Conservation (phyloP, 2,329 filamentous ascomycete genomes). For the Ceratocystis alfenasii region DNA sequence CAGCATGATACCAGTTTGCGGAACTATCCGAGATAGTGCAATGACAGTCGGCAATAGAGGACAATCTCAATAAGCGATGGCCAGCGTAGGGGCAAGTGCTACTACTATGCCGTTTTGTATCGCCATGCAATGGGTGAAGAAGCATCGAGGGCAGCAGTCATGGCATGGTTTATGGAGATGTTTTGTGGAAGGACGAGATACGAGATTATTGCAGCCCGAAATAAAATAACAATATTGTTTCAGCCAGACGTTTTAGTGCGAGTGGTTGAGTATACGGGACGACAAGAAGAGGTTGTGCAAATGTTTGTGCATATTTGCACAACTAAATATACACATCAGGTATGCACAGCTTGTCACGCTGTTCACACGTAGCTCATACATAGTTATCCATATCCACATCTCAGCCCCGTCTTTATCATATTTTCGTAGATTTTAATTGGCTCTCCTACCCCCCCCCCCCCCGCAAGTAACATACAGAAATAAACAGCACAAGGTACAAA, state of each 20-base stretch:
- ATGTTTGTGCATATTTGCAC: neutral
- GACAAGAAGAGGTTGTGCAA: neutral
- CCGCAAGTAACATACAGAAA: neutral
- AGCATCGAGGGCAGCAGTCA: no score
- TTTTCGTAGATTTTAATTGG: neutral
- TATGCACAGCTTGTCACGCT: neutral
- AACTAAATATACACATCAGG: neutral
- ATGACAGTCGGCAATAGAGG: neutral
- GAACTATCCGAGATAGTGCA: neutral
- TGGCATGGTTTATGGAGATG: no score
- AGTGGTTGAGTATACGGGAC: no score
- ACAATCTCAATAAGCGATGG: no score
- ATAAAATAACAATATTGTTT: no score
- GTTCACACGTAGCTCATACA: no score
- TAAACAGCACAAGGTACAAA: neutral
- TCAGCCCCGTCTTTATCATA: neutral
- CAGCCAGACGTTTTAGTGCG: no score
- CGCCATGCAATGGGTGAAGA: no score
- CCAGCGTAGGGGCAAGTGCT: no score
- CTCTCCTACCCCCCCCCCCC: neutral
- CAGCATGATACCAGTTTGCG: constrained; percentile 18
- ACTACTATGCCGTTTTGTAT: no score
- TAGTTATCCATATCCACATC: neutral
- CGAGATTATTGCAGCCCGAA: no score
- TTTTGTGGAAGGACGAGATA: no score